Evolutionary conservation across 306 rosid genomes (phyloP).

Genomic region (Glycine soja): DNA sequence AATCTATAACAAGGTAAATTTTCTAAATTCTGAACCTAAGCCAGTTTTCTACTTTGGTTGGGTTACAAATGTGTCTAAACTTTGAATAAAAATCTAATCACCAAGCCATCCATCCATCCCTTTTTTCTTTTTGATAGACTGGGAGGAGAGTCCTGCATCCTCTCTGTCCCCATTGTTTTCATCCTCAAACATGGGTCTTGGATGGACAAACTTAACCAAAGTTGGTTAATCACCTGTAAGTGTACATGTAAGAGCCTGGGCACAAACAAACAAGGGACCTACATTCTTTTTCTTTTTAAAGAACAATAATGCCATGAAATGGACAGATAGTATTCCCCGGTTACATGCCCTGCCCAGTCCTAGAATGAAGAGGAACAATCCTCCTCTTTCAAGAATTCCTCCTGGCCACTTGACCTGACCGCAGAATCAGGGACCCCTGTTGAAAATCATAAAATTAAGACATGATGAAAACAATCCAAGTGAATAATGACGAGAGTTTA

Average conservation of each 20-base stretch:
- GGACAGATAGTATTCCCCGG: slow-evolving; percentile 44
- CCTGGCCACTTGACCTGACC: slow-evolving; percentile 52
- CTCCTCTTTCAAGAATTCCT: background rate
- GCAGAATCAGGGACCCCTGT: slow-evolving; percentile 63
- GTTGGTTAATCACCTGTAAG: slow-evolving; percentile 46
- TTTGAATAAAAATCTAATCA: slow-evolving; percentile 13
- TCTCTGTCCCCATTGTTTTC: slow-evolving; percentile 33
- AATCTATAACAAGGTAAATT: slow-evolving; percentile 43
- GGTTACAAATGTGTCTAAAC: slow-evolving; percentile 45
- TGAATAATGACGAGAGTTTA: background rate
- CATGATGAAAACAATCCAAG: slow-evolving; percentile 42
- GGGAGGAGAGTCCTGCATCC: background rate
- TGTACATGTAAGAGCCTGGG: slow-evolving; percentile 55
- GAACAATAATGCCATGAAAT: slow-evolving; percentile 37
- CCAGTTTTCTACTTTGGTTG: slow-evolving; percentile 43
- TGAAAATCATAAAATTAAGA: slow-evolving; percentile 44
- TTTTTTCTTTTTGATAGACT: background rate
- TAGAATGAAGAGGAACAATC: slow-evolving; percentile 41
- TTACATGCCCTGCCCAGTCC: slow-evolving; percentile 47
- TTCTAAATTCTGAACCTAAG: slow-evolving; percentile 55
- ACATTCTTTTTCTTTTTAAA: slow-evolving; percentile 23
- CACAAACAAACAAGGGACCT: slow-evolving; percentile 19
- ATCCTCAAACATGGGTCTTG: slow-evolving; percentile 37
- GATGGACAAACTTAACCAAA: slow-evolving; percentile 22
- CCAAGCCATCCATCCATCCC: background rate